Evolutionary conservation across 2,329 filamentous ascomycete species (phyloP).

Genomic region (Aspergillus caelatus): DNA sequence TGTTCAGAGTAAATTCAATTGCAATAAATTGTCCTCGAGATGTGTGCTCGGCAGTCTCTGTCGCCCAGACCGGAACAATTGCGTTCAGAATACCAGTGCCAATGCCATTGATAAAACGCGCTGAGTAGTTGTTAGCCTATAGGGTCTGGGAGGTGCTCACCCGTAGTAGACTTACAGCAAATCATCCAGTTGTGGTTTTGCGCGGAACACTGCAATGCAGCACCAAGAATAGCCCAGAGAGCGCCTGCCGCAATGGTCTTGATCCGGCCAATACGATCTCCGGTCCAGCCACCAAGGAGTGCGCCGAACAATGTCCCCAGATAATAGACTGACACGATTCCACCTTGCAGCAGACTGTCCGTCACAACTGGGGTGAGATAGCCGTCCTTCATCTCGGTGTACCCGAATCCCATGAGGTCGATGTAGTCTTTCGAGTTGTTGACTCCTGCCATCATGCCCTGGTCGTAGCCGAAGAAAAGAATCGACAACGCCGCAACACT

Average conservation of each 20-base stretch:
- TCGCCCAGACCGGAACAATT: slow-evolving; percentile 72
- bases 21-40: slow-evolving; percentile 70
- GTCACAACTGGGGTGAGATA: slow-evolving; percentile 57
- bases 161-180: slow-evolving; percentile 52
- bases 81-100: slow-evolving; percentile 72
- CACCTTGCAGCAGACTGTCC: slow-evolving; percentile 63
- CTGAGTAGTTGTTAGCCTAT: slow-evolving; percentile 29
- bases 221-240: slow-evolving; percentile 63
- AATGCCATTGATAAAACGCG: slow-evolving; percentile 64
- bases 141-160: too few relatives aligned
- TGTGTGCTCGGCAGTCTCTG: slow-evolving; percentile 69
- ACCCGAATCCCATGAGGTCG: slow-evolving; percentile 66
- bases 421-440: slow-evolving; percentile 68
- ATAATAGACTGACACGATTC: slow-evolving; percentile 63
- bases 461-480: slow-evolving; percentile 68
- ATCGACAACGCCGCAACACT: slow-evolving; percentile 66
- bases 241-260: slow-evolving; percentile 64
- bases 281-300: slow-evolving; percentile 64
- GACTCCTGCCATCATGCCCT: slow-evolving; percentile 63
- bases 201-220: slow-evolving; percentile 66
- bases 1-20: slow-evolving; percentile 74
- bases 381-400: slow-evolving; percentile 53
- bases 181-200: slow-evolving; percentile 72
- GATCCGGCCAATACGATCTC: slow-evolving; percentile 65
- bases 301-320: slow-evolving; percentile 66